A percentile compares a stretch with the other conserved stretches of the same genome.
These are phyloP conservation scores for Hericium alpestre DNA, from an alignment of 768 basidiomycete species.

Conservation along the genomic window DNA sequence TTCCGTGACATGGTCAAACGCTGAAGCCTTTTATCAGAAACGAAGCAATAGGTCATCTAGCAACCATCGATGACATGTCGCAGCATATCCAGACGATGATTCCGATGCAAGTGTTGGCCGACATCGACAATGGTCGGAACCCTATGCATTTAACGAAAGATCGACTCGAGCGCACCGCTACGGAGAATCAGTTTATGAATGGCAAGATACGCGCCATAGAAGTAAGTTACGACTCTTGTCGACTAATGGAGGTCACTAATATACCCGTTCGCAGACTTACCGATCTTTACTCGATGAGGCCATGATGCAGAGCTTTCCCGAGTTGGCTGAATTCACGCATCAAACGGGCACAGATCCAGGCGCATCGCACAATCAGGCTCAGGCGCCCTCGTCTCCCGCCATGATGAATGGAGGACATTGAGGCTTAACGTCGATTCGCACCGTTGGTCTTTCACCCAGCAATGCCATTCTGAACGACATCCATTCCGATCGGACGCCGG, in stretches of 20 bases:
- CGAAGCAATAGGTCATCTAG: slow-evolving; percentile 60
- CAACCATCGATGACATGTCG: slow-evolving; percentile 58
- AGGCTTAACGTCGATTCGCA: too few species aligned
- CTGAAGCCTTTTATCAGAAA: slow-evolving; percentile 34
- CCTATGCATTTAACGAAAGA: slow-evolving; percentile 77
- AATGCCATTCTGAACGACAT: too few species aligned
- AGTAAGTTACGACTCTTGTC: slow-evolving; percentile 27
- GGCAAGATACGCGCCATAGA: slow-evolving; percentile 74
- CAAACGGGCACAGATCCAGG: neutral
- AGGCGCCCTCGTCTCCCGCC: too few species aligned
- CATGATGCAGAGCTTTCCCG: slow-evolving; percentile 61
- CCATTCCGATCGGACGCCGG: too few species aligned
- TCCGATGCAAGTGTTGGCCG: slow-evolving; percentile 63
- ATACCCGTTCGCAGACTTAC: slow-evolving; percentile 46
- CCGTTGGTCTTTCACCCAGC: too few species aligned
- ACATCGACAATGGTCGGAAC: slow-evolving; percentile 72
- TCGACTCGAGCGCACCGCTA: slow-evolving; percentile 69
- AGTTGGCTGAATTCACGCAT: slow-evolving; percentile 28
- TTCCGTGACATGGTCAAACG: neutral
- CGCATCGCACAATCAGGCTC: too few species aligned
- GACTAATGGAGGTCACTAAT: neutral
- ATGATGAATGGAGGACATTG: too few species aligned
- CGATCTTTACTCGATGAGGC: slow-evolving; percentile 58
- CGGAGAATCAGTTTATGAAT: slow-evolving; percentile 89
- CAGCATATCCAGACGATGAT: slow-evolving; percentile 53